Conservation (phyloP, 2,329 filamentous ascomycete genomes). For the Phoma sp. region DNA sequence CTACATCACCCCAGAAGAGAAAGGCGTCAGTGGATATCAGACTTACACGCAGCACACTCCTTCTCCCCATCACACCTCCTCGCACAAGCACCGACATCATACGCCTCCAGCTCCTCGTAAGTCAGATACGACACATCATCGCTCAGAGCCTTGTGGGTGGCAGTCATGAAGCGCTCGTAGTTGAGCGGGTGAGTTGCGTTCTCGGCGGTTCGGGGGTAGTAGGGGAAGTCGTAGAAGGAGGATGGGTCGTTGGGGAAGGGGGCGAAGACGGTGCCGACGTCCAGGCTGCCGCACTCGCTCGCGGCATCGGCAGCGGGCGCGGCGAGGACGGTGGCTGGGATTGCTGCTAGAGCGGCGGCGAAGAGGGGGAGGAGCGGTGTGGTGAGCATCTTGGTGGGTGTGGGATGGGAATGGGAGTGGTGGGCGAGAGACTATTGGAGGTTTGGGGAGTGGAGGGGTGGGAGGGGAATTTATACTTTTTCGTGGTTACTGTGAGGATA, state of each 20-base stretch:
- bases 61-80: neutral
- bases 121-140: neutral
- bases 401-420: no score
- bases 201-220: neutral
- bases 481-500: no score
- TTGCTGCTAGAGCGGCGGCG: no score
- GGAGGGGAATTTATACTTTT: no score
- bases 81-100: neutral
- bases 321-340: neutral
- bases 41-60: constrained; percentile 5
- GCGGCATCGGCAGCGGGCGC: neutral
- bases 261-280: neutral
- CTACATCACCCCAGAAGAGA: no score
- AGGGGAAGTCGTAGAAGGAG: neutral
- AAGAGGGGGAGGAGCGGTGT: neutral
- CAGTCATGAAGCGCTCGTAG: neutral
- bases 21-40: no score
- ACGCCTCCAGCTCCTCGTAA: neutral
- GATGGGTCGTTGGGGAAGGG: constrained; percentile 5
- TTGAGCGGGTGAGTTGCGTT: neutral
- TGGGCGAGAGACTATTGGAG: no score
- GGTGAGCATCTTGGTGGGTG: neutral
- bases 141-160: neutral
- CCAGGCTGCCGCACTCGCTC: neutral
- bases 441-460: no score